These are phyloP conservation scores for Aphanomyces astaci DNA, from an alignment of 352 stramenopile genomes.

Conservation along the genomic window DNA sequence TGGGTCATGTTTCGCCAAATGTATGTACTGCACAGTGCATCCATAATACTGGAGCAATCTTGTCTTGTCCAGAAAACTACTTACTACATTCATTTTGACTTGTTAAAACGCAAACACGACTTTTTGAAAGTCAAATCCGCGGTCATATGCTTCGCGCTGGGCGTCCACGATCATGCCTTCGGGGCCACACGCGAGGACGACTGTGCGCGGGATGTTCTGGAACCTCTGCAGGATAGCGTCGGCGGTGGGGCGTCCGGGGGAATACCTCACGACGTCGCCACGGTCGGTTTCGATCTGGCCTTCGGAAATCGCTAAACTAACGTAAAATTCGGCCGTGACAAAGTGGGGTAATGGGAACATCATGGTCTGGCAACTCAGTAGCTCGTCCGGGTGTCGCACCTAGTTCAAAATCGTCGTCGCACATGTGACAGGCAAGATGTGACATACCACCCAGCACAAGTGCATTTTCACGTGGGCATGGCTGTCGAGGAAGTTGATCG, in stretches of 20 bases:
- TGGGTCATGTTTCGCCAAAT: no score
- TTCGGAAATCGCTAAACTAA: constrained; percentile 31
- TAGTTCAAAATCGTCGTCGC: not conserved
- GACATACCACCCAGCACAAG: constrained; percentile 36
- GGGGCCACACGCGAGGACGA: constrained; percentile 66
- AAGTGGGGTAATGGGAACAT: constrained; percentile 44
- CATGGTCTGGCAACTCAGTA: constrained; percentile 67
- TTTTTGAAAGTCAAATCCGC: constrained; percentile 76
- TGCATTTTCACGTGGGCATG: not conserved
- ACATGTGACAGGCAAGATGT: not conserved
- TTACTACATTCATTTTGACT: no score
- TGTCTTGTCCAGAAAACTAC: no score
- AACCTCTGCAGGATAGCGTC: constrained; percentile 55
- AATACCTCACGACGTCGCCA: constrained; percentile 50
- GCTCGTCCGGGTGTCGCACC: constrained; percentile 42
- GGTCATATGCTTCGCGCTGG: constrained; percentile 48
- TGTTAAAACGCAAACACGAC: constrained; percentile 69
- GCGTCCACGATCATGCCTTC: constrained; percentile 62
- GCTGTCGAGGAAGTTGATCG: constrained; percentile 58
- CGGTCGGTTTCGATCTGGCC: constrained; percentile 42
- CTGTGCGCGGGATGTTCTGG: constrained; percentile 24
- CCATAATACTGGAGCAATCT: no score
- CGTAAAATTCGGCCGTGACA: constrained; percentile 55
- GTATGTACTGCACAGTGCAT: no score
- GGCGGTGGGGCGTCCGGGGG: constrained; percentile 44